Evolutionary conservation across 2,329 filamentous ascomycete genomes (phyloP).

Genomic region (Xylariaceae sp.): DNA sequence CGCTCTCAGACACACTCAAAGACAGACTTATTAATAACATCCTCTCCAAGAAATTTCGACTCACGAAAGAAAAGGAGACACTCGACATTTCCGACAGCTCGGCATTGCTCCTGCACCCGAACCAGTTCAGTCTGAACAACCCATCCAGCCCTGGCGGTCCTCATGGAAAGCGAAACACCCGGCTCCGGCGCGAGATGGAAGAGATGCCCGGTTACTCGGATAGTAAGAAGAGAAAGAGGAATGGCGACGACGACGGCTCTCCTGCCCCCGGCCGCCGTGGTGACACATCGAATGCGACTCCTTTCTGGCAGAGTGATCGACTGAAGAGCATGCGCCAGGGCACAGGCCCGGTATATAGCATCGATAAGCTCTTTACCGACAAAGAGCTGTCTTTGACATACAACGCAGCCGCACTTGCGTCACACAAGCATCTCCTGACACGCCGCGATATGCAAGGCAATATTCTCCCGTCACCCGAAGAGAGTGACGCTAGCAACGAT

Average conservation of each 20-base stretch:
- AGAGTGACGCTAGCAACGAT: constrained; percentile 49
- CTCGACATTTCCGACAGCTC: constrained; percentile 63
- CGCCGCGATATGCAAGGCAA: constrained; percentile 50
- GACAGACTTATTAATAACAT: constrained; percentile 64
- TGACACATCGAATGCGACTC: constrained; percentile 53
- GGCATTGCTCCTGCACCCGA: constrained; percentile 60
- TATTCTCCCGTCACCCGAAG: constrained; percentile 44
- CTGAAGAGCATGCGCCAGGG: constrained; percentile 48
- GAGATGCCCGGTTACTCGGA: constrained; percentile 51
- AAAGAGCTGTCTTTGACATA: constrained; percentile 63
- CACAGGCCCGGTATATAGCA: constrained; percentile 56
- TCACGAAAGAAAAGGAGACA: constrained; percentile 62
- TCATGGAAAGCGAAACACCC: constrained; percentile 58
- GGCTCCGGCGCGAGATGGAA: constrained; percentile 56
- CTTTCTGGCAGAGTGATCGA: constrained; percentile 58
- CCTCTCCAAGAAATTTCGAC: constrained; percentile 57
- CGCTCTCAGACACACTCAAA: constrained; percentile 55
- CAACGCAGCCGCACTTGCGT: constrained; percentile 55
- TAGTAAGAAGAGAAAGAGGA: constrained; percentile 58
- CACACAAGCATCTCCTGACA: constrained; percentile 56
- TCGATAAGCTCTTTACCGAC: constrained; percentile 66
- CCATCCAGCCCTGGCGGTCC: constrained; percentile 58
- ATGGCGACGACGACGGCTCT: constrained; percentile 58
- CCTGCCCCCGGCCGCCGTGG: constrained; percentile 52
- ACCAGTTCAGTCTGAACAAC: constrained; percentile 62